Conservation (phyloP, 163 green algal species). For the Chloromonas sp. region DNA sequence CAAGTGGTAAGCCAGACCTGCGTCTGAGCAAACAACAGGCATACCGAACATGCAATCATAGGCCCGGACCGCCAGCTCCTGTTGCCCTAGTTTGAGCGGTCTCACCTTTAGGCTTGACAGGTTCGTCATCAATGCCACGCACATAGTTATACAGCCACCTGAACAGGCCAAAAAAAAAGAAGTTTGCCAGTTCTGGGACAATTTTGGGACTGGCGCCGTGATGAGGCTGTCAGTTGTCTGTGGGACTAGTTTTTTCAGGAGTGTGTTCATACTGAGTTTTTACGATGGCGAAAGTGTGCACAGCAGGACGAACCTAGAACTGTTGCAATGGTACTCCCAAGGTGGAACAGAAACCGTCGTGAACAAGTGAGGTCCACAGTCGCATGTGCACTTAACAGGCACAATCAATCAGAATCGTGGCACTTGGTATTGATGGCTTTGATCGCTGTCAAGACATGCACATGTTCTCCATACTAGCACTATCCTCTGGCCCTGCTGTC, state of each 20-base stretch:
- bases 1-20: background rate
- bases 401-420: background rate
- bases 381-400: background rate
- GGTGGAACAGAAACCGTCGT: background rate
- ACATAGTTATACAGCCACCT: constrained; percentile 1
- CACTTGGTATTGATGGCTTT: background rate
- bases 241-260: background rate
- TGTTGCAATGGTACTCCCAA: background rate
- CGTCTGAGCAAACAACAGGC: background rate
- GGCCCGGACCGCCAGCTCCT: too few species aligned
- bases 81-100: background rate
- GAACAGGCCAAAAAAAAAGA: background rate
- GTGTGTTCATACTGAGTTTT: background rate
- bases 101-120: background rate
- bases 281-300: background rate
- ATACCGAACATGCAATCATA: background rate
- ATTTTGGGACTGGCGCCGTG: background rate
- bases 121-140: background rate
- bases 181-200: too few species aligned
- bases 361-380: background rate
- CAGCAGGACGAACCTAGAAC: background rate
- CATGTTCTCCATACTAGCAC: background rate
- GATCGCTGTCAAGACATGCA: background rate
- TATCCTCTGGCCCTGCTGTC: background rate
- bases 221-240: background rate